A percentile compares a stretch with the other conserved stretches of the same genome.
Evolutionary conservation across 495 filamentous ascomycete genomes (phyloP).

Genomic region (Bryoglossum gracile): DNA sequence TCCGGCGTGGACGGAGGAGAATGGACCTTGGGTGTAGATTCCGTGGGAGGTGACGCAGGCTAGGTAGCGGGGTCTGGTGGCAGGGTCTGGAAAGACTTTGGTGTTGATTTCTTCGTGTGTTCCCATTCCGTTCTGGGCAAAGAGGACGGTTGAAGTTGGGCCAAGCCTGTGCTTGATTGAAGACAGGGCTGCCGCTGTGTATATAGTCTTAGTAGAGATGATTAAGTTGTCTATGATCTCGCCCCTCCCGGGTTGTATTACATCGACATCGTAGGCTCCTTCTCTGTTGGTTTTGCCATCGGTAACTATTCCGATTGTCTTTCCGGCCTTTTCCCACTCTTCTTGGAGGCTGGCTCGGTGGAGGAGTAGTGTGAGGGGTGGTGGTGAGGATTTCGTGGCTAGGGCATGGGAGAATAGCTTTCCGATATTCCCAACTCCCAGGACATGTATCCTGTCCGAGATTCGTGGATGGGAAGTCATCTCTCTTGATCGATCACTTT

Average conservation of each 20-base stretch:
- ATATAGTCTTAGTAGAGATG: constrained; percentile 59
- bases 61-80: constrained; percentile 55
- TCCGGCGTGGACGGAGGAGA: constrained; percentile 57
- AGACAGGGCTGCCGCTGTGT: constrained; percentile 52
- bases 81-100: constrained; percentile 53
- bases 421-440: constrained; percentile 52
- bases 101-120: constrained; percentile 53
- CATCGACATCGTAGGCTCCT: constrained; percentile 11
- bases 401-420: constrained; percentile 37
- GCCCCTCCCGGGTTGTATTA: not conserved
- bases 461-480: too few relatives aligned
- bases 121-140: constrained; percentile 81
- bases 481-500: too few relatives aligned
- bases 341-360: constrained; percentile 33
- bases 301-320: constrained; percentile 8
- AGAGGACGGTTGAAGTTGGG: constrained; percentile 56
- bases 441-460: constrained; percentile 32
- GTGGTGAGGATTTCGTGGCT: constrained; percentile 29
- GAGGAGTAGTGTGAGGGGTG: constrained; percentile 41
- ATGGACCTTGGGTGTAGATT: constrained; percentile 48
- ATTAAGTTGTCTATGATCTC: constrained; percentile 60
- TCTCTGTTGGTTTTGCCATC: not conserved
- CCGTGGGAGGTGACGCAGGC: constrained; percentile 68
- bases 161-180: constrained; percentile 55
- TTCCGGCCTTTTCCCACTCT: constrained; percentile 32